phyloP scores from a whole-genome alignment of 306 rosid species.

The Rosa multiflora region DNA sequence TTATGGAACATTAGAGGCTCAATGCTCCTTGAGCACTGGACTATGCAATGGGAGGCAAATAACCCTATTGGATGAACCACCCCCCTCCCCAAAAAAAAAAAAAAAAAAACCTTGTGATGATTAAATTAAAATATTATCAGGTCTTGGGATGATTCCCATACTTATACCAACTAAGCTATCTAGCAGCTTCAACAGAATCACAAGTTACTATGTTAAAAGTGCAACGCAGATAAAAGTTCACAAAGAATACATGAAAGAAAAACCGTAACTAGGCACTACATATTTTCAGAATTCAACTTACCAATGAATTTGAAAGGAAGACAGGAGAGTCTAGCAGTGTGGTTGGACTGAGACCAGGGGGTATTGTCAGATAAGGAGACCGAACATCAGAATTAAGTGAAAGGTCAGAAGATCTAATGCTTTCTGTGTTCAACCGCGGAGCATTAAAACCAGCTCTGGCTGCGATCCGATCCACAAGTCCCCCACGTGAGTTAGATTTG shows the following conservation, averaged over 20 bases:
- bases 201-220: neutral
- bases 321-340: slow-evolving; percentile 90
- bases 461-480: slow-evolving; percentile 85
- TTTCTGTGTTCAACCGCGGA: slow-evolving; percentile 82
- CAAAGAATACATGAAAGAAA: neutral
- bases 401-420: slow-evolving; percentile 75
- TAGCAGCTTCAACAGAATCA: neutral
- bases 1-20: neutral
- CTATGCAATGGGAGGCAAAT: neutral
- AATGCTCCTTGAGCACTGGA: neutral
- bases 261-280: neutral
- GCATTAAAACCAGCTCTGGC: slow-evolving; percentile 97
- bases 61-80: neutral
- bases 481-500: slow-evolving; percentile 50
- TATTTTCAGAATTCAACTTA: slow-evolving; percentile 33
- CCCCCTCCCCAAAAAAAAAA: too few relatives aligned
- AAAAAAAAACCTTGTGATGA: too few relatives aligned
- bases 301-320: slow-evolving; percentile 86
- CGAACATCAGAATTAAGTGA: slow-evolving; percentile 52
- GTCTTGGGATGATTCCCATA: neutral
- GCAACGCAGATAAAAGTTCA: neutral
- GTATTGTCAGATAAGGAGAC: slow-evolving; percentile 81
- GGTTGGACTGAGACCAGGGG: slow-evolving; percentile 97
- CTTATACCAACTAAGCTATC: neutral
- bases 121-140: neutral